Evolutionary conservation across 352 stramenopile genomes (phyloP), one percentile per base, ranked within the genome.

Genomic region (Pythium utonaiense): DNA sequence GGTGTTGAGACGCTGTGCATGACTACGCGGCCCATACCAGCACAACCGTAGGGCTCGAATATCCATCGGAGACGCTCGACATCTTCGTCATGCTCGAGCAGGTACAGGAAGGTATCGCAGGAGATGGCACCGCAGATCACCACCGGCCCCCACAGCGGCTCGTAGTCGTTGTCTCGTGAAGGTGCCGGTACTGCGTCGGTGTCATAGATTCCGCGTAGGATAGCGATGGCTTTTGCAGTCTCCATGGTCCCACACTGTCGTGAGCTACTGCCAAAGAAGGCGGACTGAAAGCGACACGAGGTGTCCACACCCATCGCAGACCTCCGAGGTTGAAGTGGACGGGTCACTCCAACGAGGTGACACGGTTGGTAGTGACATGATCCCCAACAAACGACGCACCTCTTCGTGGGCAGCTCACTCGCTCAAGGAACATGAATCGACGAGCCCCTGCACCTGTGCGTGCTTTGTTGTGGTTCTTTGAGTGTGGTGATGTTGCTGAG

Each of bases 41-140:
- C 27, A 2, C 14, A 2, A 16, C 9, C 28, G 24, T 21, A 50
- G n/a, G 47, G 24, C 40, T 64, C 57, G 22, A 53, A 64, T 6
- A 47, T 21, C 47, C 47, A 64, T 21, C 48, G 57, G 5, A 25
- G 27, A 13, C 34, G 47, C 14, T 28, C 57, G 6, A 10, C 19
- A 19, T 57, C 50, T 2, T 64, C 57, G 25, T 54, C 24, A 9
- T 17, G 17, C 14, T 60, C 57, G 14, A 64, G 28, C 21, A 38
- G 41, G 19, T 25, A 42, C 4, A 64, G 6, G 28, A 64, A 64
- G 28, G 52, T 28, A 14, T 57, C 48, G 47, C 36, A 21, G 33
- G 57, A 64, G 40, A 64, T 64, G 25, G 48, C 19, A 16, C 30
- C 13, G 57, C 57, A 45, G 24, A 64, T 13, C 12, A 57, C 57